Evolutionary conservation across 2,329 filamentous ascomycete genomes (phyloP), one percentile per base, ranked within the genome.

Genomic region (Lasiodiplodia theobromae): DNA sequence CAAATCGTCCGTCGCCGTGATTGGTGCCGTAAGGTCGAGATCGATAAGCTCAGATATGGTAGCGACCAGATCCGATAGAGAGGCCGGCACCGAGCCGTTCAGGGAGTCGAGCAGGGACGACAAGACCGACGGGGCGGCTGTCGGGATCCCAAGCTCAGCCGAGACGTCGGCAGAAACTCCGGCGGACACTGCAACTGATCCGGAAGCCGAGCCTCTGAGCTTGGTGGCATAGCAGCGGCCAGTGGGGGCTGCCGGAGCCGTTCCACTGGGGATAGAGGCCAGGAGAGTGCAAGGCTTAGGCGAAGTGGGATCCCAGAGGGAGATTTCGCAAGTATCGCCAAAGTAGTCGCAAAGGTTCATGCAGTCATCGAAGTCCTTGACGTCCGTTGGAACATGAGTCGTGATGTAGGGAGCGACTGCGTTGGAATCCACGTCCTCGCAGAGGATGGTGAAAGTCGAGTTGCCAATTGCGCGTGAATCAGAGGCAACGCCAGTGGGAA

Each of bases 141-240:
- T 31, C 25, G 38, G 34, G 10, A 14, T 7, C 31, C 31, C 31
- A 34, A 34, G 31, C 31, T 34, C 31, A 10, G 7, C 31, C 31
- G 31, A 16, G 10, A 58, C 16, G 18, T n/a, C 34, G 4, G 31
- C 38, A 18, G 54, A 23, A 10, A 40, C 12, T 14, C 12, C 34
- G 14, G 31, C 31, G 1, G 47, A 64, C 7, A 40, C n/a, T 12
- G 28, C 28, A 16, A 25, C 14, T n/a, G 60, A 64, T 6, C 38
- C 31, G 5, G 60, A 38, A n/a, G 21, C 28, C 40, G 60, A 23
- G 14, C 31, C 60, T 8, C 16, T 21, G n/a, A 53, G 2, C 44
- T 64, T 64, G 10, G 60, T 34, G 11, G 60, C 60, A 40, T 64
- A 64, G 25, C 60, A 64, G 18, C 47, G 28, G 6, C 60, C 60